Evolutionary conservation across 2,329 filamentous ascomycete genomes (phyloP).

Genomic region (Colletotrichum trifolii): DNA sequence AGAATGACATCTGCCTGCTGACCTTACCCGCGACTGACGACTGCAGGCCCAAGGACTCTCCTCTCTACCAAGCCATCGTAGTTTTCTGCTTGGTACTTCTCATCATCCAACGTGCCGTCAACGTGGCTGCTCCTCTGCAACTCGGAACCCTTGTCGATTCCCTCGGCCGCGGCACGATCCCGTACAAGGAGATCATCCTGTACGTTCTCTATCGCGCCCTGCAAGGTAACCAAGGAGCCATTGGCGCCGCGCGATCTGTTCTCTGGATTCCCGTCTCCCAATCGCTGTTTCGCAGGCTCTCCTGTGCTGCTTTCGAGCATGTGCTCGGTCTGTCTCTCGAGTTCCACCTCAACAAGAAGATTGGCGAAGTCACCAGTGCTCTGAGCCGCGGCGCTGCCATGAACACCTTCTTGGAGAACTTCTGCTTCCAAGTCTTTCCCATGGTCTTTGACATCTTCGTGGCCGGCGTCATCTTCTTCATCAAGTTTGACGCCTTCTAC

Average conservation of each 20-base stretch:
- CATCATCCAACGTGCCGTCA: constrained; percentile 55
- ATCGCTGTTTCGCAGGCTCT: constrained; percentile 54
- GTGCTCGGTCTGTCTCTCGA: constrained; percentile 59
- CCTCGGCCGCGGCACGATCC: constrained; percentile 53
- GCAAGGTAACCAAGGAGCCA: constrained; percentile 57
- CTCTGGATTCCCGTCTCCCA: constrained; percentile 62
- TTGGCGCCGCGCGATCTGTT: constrained; percentile 54
- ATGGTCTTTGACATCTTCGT: constrained; percentile 62
- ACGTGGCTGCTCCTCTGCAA: constrained; percentile 55
- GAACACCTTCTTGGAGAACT: constrained; percentile 61
- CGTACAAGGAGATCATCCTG: constrained; percentile 54
- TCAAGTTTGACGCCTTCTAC: constrained; percentile 59
- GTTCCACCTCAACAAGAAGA: constrained; percentile 62
- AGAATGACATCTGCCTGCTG: neutral
- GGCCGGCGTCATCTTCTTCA: constrained; percentile 58
- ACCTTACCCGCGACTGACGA: constrained; percentile 23
- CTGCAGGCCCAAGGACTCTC: constrained; percentile 55
- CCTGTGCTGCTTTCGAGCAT: constrained; percentile 58
- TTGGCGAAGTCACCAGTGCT: constrained; percentile 63
- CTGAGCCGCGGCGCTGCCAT: constrained; percentile 59
- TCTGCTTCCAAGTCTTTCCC: constrained; percentile 61
- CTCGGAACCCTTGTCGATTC: constrained; percentile 54
- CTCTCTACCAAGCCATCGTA: constrained; percentile 52
- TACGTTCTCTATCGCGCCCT: constrained; percentile 57
- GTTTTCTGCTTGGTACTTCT: constrained; percentile 54